These are phyloP conservation scores for Phytophthora gonapodyides DNA, from an alignment of 352 stramenopile genomes.

Conservation along the genomic window DNA sequence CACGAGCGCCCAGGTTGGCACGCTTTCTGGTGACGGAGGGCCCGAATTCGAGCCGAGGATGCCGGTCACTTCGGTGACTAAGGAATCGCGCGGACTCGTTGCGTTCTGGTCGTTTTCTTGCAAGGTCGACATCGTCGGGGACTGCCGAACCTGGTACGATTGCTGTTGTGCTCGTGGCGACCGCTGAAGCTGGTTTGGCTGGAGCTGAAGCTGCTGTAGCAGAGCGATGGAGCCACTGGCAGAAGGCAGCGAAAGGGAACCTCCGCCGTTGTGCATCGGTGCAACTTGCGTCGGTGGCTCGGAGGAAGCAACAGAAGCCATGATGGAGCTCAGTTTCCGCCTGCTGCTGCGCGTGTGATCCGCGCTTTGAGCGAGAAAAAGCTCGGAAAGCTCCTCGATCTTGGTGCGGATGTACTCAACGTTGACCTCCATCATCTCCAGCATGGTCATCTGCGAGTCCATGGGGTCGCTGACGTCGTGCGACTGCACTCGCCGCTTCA, in stretches of 20 bases:
- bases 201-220: slow-evolving; percentile 23
- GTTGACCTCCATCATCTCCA: slow-evolving; percentile 88
- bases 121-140: slow-evolving; percentile 20
- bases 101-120: slow-evolving; percentile 19
- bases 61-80: slow-evolving; percentile 4
- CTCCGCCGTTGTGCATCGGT: neutral
- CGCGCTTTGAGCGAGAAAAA: slow-evolving; percentile 29
- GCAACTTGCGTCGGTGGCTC: slow-evolving; percentile 1
- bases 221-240: slow-evolving; percentile 12
- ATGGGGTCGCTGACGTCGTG: slow-evolving; percentile 76
- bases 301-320: slow-evolving; percentile 7
- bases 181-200: slow-evolving; percentile 13
- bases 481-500: slow-evolving; percentile 64
- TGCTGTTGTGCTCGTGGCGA: slow-evolving; percentile 13
- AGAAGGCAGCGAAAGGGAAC: slow-evolving; percentile 7
- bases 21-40: slow-evolving; percentile 15
- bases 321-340: slow-evolving; percentile 19
- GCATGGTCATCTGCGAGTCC: slow-evolving; percentile 85
- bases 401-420: slow-evolving; percentile 83
- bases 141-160: slow-evolving; percentile 9
- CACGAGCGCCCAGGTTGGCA: slow-evolving; percentile 53
- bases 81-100: slow-evolving; percentile 5
- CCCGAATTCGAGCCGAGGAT: neutral
- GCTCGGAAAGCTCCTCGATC: slow-evolving; percentile 67
- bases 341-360: slow-evolving; percentile 26